Evolutionary conservation across 2,329 filamentous ascomycete species (phyloP).

Genomic region (Diaporthe vaccinii): DNA sequence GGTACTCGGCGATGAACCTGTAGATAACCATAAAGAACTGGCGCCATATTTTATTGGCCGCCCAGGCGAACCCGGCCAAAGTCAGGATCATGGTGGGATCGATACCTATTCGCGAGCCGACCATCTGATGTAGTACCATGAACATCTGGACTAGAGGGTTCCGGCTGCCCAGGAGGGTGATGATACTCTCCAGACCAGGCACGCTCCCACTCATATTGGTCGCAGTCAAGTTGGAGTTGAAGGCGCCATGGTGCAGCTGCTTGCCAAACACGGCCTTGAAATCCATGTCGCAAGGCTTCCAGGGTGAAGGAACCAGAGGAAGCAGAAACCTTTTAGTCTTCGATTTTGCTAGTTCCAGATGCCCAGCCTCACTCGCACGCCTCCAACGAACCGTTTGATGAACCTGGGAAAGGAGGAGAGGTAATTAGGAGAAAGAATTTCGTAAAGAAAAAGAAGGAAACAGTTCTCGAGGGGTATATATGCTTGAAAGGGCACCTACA

Average conservation of each 20-base stretch:
- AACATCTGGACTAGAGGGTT: slow-evolving; percentile 58
- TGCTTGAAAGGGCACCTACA: background rate
- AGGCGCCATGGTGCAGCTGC: slow-evolving; percentile 43
- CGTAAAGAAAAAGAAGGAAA: background rate
- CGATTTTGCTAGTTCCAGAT: background rate
- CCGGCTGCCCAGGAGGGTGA: slow-evolving; percentile 58
- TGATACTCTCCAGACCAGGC: slow-evolving; percentile 56
- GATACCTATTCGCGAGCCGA: slow-evolving; percentile 60
- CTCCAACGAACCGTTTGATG: background rate
- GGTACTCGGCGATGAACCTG: slow-evolving; percentile 57
- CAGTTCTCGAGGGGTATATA: background rate
- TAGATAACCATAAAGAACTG: slow-evolving; percentile 51
- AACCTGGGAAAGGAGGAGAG: background rate
- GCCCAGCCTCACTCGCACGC: background rate
- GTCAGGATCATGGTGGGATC: slow-evolving; percentile 64
- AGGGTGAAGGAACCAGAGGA: background rate
- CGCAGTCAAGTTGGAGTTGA: slow-evolving; percentile 43
- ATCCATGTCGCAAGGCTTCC: slow-evolving; percentile 44
- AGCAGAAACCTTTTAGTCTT: background rate
- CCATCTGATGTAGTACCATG: slow-evolving; percentile 60
- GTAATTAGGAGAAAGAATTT: background rate
- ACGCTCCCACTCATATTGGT: slow-evolving; percentile 39
- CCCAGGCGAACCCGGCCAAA: slow-evolving; percentile 62
- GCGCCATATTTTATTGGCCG: slow-evolving; percentile 54
- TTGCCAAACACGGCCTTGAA: slow-evolving; percentile 43